These are phyloP conservation scores for Canavalia gladiata DNA, from an alignment of 306 rosid species.

Conservation along the genomic window DNA sequence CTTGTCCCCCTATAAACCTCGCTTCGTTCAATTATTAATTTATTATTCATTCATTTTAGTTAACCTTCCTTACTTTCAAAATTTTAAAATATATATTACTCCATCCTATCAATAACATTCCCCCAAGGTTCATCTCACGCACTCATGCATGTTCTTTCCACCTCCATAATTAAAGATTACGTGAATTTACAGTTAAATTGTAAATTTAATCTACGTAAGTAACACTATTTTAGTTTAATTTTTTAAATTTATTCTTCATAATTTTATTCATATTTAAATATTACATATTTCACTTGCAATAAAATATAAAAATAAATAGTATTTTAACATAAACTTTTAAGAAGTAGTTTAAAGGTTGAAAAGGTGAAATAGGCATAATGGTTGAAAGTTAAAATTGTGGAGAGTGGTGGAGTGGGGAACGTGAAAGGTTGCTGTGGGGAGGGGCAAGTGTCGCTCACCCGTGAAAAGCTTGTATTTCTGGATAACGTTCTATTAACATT, in stretches of 20 bases:
- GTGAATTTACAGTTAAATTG: too few species aligned
- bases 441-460: conserved; percentile 10
- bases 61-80: not conserved
- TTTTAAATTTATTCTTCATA: not conserved
- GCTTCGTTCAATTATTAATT: not conserved
- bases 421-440: not conserved
- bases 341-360: not conserved
- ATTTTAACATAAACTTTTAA: too few species aligned
- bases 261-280: too few species aligned
- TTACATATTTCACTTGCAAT: too few species aligned
- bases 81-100: too few species aligned
- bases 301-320: not conserved
- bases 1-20: not conserved
- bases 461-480: not conserved
- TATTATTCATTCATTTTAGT: not conserved
- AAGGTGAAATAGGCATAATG: not conserved
- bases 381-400: conserved; percentile 12
- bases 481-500: conserved; percentile 10
- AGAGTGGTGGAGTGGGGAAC: not conserved
- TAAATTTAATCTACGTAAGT: too few species aligned
- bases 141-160: too few species aligned
- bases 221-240: too few species aligned
- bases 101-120: not conserved
- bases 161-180: too few species aligned
- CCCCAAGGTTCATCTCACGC: not conserved